phyloP scores from a whole-genome alignment of 1,139 yeast genomes.

The Saccharomyces hybrid region DNA sequence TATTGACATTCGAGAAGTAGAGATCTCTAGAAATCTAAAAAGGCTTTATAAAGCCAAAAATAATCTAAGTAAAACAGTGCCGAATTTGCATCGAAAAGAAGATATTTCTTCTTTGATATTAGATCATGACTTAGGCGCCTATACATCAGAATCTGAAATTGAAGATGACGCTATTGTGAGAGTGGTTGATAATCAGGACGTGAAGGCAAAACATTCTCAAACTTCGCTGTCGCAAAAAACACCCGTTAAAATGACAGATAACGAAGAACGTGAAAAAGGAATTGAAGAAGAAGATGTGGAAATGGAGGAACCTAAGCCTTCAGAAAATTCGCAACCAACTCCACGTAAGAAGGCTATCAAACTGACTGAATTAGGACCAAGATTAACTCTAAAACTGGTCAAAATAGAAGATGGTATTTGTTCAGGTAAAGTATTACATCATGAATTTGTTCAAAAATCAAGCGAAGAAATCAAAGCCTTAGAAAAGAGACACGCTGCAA shows the following conservation, averaged over 20 bases:
- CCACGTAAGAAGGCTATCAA: slow-evolving; percentile 78
- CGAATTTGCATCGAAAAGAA: slow-evolving; percentile 57
- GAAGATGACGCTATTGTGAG: slow-evolving; percentile 88
- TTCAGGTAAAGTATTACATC: slow-evolving; percentile 81
- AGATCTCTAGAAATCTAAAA: slow-evolving; percentile 72
- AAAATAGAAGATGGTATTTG: slow-evolving; percentile 92
- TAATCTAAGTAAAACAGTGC: slow-evolving; percentile 57
- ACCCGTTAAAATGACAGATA: slow-evolving; percentile 5
- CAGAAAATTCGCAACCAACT: slow-evolving; percentile 8
- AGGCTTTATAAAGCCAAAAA: slow-evolving; percentile 63
- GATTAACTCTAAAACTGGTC: slow-evolving; percentile 64
- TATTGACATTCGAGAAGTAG: slow-evolving; percentile 81
- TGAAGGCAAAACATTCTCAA: slow-evolving; percentile 13
- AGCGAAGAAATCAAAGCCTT: slow-evolving; percentile 51
- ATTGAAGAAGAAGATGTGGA: slow-evolving; percentile 19
- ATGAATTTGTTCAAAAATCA: slow-evolving; percentile 58
- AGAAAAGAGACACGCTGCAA: slow-evolving; percentile 61
- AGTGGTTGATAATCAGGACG: slow-evolving; percentile 42
- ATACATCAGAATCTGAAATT: slow-evolving; percentile 90
- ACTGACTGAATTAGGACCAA: slow-evolving; percentile 88
- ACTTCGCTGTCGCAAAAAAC: neutral
- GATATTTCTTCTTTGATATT: slow-evolving; percentile 81
- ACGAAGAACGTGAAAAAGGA: slow-evolving; percentile 17
- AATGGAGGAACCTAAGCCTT: slow-evolving; percentile 4
- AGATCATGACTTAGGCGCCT: slow-evolving; percentile 68